Percentiles rank a stretch among this genome's conserved stretches.
Conservation (phyloP, 768 basidiomycete genomes). For the Mycena haematopus region DNA sequence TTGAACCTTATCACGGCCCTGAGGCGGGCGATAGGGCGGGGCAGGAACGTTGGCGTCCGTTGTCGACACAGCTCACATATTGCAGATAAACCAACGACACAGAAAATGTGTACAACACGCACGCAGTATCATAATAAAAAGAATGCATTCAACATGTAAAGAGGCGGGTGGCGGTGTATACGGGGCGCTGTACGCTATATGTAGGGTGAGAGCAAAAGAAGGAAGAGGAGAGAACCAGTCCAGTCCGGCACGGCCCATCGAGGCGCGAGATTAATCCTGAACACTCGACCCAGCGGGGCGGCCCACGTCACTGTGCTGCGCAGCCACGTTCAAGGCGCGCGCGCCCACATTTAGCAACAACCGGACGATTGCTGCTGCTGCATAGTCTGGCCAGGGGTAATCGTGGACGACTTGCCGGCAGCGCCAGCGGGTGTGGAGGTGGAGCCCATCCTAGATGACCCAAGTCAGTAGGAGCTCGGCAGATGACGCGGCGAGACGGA, state of each 20-base stretch:
- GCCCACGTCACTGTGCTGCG: slow-evolving; percentile 2
- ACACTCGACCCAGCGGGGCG: slow-evolving; percentile 10
- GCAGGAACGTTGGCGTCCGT: background rate
- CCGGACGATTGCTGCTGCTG: slow-evolving; percentile 59
- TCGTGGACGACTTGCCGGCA: slow-evolving; percentile 64
- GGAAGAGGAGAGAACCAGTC: slow-evolving; percentile 26
- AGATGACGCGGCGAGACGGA: background rate
- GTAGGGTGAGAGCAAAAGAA: slow-evolving; percentile 30
- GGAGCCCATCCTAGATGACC: slow-evolving; percentile 60
- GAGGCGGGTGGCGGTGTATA: slow-evolving; percentile 29
- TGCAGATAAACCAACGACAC: background rate
- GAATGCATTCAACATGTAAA: slow-evolving; percentile 33
- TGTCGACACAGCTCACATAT: background rate
- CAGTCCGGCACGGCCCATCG: slow-evolving; percentile 25
- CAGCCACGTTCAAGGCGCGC: slow-evolving; percentile 12
- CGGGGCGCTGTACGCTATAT: slow-evolving; percentile 32
- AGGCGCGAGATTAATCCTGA: slow-evolving; percentile 22
- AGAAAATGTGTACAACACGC: slow-evolving; percentile 10
- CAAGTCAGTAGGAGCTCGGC: slow-evolving; percentile 6
- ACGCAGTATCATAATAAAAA: slow-evolving; percentile 22
- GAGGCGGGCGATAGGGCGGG: background rate
- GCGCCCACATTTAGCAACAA: slow-evolving; percentile 58
- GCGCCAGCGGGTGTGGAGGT: slow-evolving; percentile 55
- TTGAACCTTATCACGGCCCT: slow-evolving; percentile 1
- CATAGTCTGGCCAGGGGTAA: slow-evolving; percentile 67